A percentile compares a stretch with the other conserved stretches of the same genome.
Evolutionary conservation across 345 rosid species (phyloP).

Genomic region (Eucalyptus erythrocorys): DNA sequence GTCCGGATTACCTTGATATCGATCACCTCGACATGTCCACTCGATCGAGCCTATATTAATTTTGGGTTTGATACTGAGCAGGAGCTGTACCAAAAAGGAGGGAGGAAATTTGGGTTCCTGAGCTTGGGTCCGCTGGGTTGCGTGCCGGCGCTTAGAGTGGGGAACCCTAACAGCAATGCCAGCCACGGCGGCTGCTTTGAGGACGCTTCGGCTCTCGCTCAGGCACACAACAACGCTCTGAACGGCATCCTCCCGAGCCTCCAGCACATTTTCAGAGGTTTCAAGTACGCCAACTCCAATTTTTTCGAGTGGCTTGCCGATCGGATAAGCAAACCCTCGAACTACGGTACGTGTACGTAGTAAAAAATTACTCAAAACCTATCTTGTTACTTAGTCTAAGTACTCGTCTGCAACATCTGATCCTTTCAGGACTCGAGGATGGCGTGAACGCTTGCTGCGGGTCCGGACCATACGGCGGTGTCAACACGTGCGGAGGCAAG

Average conservation of each 20-base stretch:
- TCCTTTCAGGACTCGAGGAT: slow-evolving; percentile 27
- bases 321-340: slow-evolving; percentile 19
- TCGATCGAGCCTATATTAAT: background rate
- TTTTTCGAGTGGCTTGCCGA: slow-evolving; percentile 24
- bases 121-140: slow-evolving; percentile 40
- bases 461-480: slow-evolving; percentile 24
- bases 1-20: background rate
- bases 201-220: slow-evolving; percentile 30
- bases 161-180: slow-evolving; percentile 9
- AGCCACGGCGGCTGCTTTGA: slow-evolving; percentile 28
- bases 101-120: slow-evolving; percentile 35
- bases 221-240: slow-evolving; percentile 31
- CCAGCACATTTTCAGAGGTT: slow-evolving; percentile 8
- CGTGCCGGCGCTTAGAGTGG: slow-evolving; percentile 27
- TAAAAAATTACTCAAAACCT: background rate
- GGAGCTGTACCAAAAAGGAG: slow-evolving; percentile 35
- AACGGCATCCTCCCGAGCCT: slow-evolving; percentile 16
- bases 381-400: background rate
- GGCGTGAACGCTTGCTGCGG: slow-evolving; percentile 41
- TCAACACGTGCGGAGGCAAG: slow-evolving; percentile 24
- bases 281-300: slow-evolving; percentile 32
- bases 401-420: background rate
- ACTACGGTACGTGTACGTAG: slow-evolving; percentile 9
- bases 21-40: background rate
- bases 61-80: background rate